These are phyloP conservation scores for Lentinula detonsa DNA, from an alignment of 768 basidiomycete species.

Conservation along the genomic window DNA sequence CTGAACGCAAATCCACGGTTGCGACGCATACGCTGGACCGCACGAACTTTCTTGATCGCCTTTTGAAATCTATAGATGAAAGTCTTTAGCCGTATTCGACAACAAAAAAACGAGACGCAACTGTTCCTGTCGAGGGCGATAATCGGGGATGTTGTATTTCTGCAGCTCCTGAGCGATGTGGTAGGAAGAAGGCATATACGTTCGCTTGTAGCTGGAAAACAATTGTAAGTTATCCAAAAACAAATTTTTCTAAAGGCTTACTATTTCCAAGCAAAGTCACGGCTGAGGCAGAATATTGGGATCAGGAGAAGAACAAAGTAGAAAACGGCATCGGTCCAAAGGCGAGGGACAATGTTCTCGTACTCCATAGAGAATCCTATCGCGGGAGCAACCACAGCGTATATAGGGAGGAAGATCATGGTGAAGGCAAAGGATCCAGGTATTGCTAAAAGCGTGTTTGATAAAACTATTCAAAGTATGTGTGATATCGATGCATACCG, in stretches of 20 bases:
- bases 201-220: constrained; percentile 71
- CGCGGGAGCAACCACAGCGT: constrained; percentile 79
- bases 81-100: constrained; percentile 11
- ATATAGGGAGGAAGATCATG: constrained; percentile 92
- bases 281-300: constrained; percentile 75
- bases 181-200: constrained; percentile 88
- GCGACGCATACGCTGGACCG: constrained; percentile 93
- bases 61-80: constrained; percentile 75
- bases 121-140: constrained; percentile 96
- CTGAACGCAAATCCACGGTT: constrained; percentile 98
- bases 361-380: constrained; percentile 92
- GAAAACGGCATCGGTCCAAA: constrained; percentile 87
- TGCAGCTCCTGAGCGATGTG: constrained; percentile 99
- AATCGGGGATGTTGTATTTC: constrained; percentile 97
- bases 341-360: constrained; percentile 76
- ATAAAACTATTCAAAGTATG: constrained; percentile 6
- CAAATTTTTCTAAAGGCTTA: constrained; percentile 38
- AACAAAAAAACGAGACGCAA: constrained; percentile 32
- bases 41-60: constrained; percentile 99
- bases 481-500: constrained; percentile 34
- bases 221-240: background rate
- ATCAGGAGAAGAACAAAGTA: constrained; percentile 84
- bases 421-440: constrained; percentile 96
- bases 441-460: constrained; percentile 52
- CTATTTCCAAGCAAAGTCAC: constrained; percentile 99